Percentiles rank a stretch among this genome's conserved stretches.
Conservation (phyloP, 2,329 filamentous ascomycete genomes). For the Tolypocladium album region DNA sequence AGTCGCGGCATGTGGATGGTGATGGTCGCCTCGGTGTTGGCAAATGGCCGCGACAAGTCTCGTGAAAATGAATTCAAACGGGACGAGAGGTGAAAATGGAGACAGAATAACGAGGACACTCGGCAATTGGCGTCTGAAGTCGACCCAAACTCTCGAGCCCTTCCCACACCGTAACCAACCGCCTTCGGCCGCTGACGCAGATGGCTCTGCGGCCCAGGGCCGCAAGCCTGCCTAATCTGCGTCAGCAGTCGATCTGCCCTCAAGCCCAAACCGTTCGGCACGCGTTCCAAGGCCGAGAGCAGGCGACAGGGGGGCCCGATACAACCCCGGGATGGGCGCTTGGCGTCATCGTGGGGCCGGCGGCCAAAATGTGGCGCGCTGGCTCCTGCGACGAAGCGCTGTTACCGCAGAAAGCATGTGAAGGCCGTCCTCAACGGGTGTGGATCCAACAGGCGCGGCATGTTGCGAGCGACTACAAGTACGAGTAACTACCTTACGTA, state of each 20-base stretch:
- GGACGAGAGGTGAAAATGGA: not conserved
- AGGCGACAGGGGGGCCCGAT: not conserved
- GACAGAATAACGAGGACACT: not conserved
- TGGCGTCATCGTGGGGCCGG: not conserved
- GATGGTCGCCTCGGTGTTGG: not conserved
- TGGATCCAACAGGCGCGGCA: not conserved
- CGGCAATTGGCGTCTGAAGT: not conserved
- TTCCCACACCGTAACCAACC: not conserved
- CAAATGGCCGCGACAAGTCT: not conserved
- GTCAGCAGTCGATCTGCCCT: not conserved
- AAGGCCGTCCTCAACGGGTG: not conserved
- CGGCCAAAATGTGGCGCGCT: not conserved
- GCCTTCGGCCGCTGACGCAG: not conserved
- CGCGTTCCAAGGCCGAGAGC: not conserved
- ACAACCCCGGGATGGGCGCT: not conserved
- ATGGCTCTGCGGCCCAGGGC: not conserved
- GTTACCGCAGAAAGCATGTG: not conserved
- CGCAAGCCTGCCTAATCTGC: not conserved
- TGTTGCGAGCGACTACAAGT: not conserved
- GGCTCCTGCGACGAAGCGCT: not conserved
- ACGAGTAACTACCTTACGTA: not conserved
- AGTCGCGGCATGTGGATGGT: not conserved
- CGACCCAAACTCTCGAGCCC: not conserved
- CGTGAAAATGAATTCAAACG: too few relatives aligned
- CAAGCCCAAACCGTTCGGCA: not conserved